Evolutionary conservation across 2,329 filamentous ascomycete species (phyloP).

Genomic region (Colletotrichum spaethianum): DNA sequence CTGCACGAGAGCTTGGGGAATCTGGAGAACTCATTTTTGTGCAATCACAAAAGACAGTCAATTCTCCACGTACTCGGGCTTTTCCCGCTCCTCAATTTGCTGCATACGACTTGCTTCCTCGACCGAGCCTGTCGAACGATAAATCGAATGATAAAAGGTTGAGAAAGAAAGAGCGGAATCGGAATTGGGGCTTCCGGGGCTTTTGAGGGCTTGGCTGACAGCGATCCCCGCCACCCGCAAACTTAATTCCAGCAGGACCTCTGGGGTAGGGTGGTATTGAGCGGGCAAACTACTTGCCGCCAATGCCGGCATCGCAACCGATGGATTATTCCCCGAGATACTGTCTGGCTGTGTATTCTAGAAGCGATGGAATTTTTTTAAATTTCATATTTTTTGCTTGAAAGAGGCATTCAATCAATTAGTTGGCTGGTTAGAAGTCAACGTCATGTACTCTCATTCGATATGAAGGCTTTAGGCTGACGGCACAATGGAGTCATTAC

Average conservation of each 20-base stretch:
- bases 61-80: neutral
- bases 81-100: neutral
- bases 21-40: conserved; percentile 19
- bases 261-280: neutral
- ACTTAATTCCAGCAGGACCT: neutral
- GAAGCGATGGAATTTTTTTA: neutral
- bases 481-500: no score
- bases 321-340: neutral
- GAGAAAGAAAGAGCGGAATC: neutral
- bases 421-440: no score
- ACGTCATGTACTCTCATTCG: no score
- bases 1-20: conserved; percentile 15
- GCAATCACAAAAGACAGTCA: neutral
- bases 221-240: conserved; percentile 1
- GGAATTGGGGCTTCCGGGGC: neutral
- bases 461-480: no score
- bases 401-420: no score
- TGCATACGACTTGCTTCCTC: neutral
- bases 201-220: neutral
- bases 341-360: neutral
- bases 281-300: neutral
- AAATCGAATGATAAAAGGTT: conserved; percentile 6
- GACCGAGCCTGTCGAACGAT: neutral
- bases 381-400: no score
- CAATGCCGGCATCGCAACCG: neutral